Percentiles rank a stretch among this genome's conserved stretches.
Conservation (phyloP, 306 rosid genomes). For the Sindora glabra region DNA sequence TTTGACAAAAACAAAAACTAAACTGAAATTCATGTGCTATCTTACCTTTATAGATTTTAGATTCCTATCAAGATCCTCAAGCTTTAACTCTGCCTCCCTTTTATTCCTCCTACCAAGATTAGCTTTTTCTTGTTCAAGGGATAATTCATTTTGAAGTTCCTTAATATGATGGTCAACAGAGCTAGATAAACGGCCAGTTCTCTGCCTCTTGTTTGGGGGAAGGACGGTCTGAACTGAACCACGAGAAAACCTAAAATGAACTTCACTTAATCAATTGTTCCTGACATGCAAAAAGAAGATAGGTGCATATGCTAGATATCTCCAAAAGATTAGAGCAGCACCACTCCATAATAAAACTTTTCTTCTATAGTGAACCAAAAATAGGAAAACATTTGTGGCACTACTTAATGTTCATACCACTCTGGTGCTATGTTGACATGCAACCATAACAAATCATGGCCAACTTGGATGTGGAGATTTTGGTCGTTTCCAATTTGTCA, state of each 20-base stretch:
- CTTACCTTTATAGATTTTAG: conserved; percentile 51
- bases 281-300: background rate
- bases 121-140: conserved; percentile 27
- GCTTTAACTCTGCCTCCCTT: conserved; percentile 53
- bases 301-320: background rate
- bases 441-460: too few species aligned
- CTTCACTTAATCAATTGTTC: conserved; percentile 5
- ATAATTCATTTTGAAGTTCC: conserved; percentile 28
- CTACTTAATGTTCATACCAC: too few species aligned
- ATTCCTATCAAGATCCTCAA: conserved; percentile 33
- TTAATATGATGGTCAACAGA: conserved; percentile 52
- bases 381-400: too few species aligned
- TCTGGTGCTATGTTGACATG: too few species aligned
- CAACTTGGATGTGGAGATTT: too few species aligned
- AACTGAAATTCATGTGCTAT: background rate
- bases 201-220: conserved; percentile 34
- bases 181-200: conserved; percentile 62
- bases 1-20: background rate
- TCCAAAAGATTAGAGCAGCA: background rate
- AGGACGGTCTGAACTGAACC: conserved; percentile 69
- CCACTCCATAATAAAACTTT: background rate
- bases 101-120: conserved; percentile 36
- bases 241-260: conserved; percentile 64
- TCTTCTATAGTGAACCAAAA: background rate
- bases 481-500: too few species aligned